phyloP scores from a whole-genome alignment of 1,139 yeast species.

The Candida sanyaensis region DNA sequence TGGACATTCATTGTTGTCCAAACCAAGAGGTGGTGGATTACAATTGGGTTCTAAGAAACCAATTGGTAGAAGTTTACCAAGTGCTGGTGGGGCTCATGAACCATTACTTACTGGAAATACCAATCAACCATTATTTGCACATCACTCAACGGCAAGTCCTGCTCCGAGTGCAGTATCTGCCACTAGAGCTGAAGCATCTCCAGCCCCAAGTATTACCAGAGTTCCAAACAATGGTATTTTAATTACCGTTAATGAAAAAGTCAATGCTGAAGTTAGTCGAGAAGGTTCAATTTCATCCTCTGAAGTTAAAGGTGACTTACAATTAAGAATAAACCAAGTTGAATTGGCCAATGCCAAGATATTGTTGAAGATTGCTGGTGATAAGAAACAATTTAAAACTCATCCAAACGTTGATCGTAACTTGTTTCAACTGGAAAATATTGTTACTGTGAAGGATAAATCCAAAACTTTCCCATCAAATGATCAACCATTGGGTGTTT shows the following conservation, averaged over 20 bases:
- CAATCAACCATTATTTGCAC: slow-evolving; percentile 46
- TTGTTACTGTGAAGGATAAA: slow-evolving; percentile 75
- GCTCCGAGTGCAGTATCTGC: slow-evolving; percentile 3
- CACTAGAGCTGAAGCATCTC: slow-evolving; percentile 24
- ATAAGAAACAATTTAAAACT: slow-evolving; percentile 77
- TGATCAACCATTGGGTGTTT: slow-evolving; percentile 85
- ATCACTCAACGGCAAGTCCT: slow-evolving; percentile 8
- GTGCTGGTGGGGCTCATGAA: slow-evolving; percentile 10
- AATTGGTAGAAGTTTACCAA: slow-evolving; percentile 18
- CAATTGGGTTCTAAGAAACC: slow-evolving; percentile 72
- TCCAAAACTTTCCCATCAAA: slow-evolving; percentile 85
- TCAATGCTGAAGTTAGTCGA: slow-evolving; percentile 75
- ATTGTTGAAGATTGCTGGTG: slow-evolving; percentile 49
- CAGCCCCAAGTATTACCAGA: slow-evolving; percentile 30
- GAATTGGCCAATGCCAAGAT: slow-evolving; percentile 67
- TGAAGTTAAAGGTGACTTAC: slow-evolving; percentile 90
- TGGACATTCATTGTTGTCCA: slow-evolving; percentile 15
- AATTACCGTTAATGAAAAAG: slow-evolving; percentile 74
- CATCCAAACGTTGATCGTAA: slow-evolving; percentile 93
- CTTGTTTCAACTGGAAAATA: slow-evolving; percentile 56
- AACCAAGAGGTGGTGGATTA: slow-evolving; percentile 66
- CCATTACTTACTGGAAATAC: slow-evolving; percentile 25
- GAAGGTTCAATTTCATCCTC: slow-evolving; percentile 77
- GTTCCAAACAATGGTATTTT: slow-evolving; percentile 74
- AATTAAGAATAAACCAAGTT: slow-evolving; percentile 79